A percentile compares a stretch with the other conserved stretches of the same genome.
phyloP scores from a whole-genome alignment of 1,139 yeast species.

The Hemisphaericaspora subhashii region DNA sequence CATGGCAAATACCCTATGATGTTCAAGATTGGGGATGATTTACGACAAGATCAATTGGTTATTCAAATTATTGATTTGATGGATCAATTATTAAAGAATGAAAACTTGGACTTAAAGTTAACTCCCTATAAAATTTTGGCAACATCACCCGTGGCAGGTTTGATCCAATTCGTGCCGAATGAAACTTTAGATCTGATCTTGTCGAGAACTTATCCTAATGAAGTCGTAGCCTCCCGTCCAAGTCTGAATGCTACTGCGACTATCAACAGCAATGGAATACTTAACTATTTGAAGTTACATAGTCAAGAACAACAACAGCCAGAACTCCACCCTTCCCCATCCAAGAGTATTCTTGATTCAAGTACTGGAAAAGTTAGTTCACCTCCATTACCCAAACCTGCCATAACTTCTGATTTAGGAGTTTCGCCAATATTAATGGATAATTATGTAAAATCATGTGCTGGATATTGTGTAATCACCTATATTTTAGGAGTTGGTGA shows the following conservation, averaged over 20 bases:
- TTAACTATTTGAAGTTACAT: constrained; percentile 66
- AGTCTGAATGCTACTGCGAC: constrained; percentile 2
- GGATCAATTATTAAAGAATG: constrained; percentile 87
- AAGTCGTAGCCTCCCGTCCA: constrained; percentile 3
- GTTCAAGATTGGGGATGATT: constrained; percentile 95
- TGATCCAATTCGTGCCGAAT: constrained; percentile 90
- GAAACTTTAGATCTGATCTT: constrained; percentile 84
- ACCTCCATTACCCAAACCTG: constrained; percentile 24
- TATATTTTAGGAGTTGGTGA: constrained; percentile 96
- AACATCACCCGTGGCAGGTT: constrained; percentile 87
- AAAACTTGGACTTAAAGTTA: constrained; percentile 81
- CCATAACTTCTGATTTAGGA: constrained; percentile 59
- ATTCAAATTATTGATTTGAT: constrained; percentile 87
- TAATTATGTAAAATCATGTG: constrained; percentile 91
- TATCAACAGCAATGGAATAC: constrained; percentile 52
- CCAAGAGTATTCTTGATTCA: constrained; percentile 28
- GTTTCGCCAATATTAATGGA: constrained; percentile 83
- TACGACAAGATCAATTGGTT: constrained; percentile 93
- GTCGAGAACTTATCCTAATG: constrained; percentile 53
- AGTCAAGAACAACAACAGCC: constrained; percentile 44
- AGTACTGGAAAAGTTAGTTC: constrained; percentile 4
- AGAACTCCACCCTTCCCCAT: constrained; percentile 24
- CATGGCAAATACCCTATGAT: constrained; percentile 74
- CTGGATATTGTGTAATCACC: constrained; percentile 97
- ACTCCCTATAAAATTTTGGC: constrained; percentile 92